Evolutionary conservation across 768 basidiomycete genomes (phyloP), one percentile per base, ranked within the genome.

Genomic region (Termitomyces sp.): DNA sequence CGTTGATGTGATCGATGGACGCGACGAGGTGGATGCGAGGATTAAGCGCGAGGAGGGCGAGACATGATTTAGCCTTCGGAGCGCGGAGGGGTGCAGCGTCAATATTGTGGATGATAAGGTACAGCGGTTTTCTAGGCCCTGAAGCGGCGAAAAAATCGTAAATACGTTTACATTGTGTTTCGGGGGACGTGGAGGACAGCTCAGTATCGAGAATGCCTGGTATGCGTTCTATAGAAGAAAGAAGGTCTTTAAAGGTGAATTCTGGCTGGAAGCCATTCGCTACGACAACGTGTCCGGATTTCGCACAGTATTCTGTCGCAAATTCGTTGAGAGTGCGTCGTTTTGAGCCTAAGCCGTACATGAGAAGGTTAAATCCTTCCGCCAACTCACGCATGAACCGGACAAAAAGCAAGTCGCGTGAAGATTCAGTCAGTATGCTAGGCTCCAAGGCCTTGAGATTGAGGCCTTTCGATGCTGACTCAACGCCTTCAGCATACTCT

Each of bases 331-430:
- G 75, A 9, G 88, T 63, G 16, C 67, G 69, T 56, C 92, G 79
- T 69, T 99, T 99, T 20, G 92, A 95, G 6, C 96, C 96, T 64
- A 85, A 83, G 0, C 96, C 96, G 65, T 93, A 92, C 70, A 92
- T 86, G 20, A 95, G 71, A 45, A 98, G 73, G 70, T 92, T 94
- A 77, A 94, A 98, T 1, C 93, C 94, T 67, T 87, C 82, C 2
- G 77, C 74, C 26, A 98, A 78, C 70, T 98, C 93, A 60, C 77
- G 74, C 45, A 81, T 72, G 68, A 88, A 89, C 43, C 85, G 81
- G 24, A 77, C 73, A 65, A 88, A 86, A 18, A 82, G 72, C 5
- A 68, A 62, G 40, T 70, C 63, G 66, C 74, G 65, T 54, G 70
- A 58, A 28, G 71, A 54, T 51, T 71, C 69, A 56, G 68, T 59